These are phyloP conservation scores for Ophiostoma populinum DNA, from an alignment of 2,329 filamentous ascomycete genomes.

Conservation along the genomic window DNA sequence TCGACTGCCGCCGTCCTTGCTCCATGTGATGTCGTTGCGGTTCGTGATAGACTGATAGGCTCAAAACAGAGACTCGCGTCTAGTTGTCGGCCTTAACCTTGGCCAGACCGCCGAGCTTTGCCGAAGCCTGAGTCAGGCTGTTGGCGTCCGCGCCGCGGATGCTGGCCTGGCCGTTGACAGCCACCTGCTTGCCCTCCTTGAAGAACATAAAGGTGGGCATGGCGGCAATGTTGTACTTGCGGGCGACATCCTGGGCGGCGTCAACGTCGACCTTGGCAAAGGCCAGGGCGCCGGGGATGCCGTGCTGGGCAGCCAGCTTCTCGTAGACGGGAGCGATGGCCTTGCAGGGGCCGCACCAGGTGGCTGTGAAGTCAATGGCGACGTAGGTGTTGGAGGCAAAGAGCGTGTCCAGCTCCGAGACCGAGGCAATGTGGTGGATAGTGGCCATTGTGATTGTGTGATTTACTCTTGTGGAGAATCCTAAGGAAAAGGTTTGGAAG, in stretches of 20 bases:
- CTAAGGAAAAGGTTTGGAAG: too few relatives aligned
- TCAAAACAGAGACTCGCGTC: too few relatives aligned
- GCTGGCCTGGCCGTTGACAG: neutral
- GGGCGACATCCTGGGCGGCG: conserved; percentile 29
- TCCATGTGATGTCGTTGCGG: neutral
- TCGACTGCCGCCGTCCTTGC: neutral
- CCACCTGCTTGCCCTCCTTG: conserved; percentile 8
- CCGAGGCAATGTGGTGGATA: conserved; percentile 24
- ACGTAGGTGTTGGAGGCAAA: conserved; percentile 30
- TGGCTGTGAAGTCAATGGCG: conserved; percentile 37
- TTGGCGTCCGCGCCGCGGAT: conserved; percentile 1
- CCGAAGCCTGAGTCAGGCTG: conserved; percentile 1
- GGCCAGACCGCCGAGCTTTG: conserved; percentile 2
- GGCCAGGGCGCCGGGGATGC: conserved; percentile 25
- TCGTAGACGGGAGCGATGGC: conserved; percentile 36
- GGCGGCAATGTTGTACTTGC: conserved; percentile 30
- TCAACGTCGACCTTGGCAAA: conserved; percentile 45
- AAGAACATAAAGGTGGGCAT: conserved; percentile 46
- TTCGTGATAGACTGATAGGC: neutral
- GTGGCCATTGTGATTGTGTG: conserved; percentile 9
- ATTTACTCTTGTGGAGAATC: too few relatives aligned
- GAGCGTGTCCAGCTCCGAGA: conserved; percentile 30
- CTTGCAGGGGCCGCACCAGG: conserved; percentile 44
- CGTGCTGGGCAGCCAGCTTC: conserved; percentile 25
- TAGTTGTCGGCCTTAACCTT: conserved; percentile 1